Base-by-base conservation (phyloP, 176 grass and related monocot genomes). In the Aegilops longissima region DNA sequence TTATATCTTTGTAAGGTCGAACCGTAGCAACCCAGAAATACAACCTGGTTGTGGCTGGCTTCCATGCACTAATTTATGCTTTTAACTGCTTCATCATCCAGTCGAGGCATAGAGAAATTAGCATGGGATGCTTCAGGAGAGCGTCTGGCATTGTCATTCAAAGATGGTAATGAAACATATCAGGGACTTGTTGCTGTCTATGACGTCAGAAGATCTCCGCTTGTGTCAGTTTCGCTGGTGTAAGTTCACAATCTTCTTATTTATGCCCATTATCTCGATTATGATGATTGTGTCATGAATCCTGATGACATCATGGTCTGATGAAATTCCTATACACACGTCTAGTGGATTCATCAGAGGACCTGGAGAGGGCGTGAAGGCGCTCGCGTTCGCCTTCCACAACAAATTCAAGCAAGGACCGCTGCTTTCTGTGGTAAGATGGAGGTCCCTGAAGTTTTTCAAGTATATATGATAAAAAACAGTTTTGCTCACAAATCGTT, bases 331-430 rank as follows among this genome's bases (percentile, higher is more conserved):
- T 82, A 17, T 91, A 11, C 70, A 66, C 65, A 33, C 17, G 49
- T 96, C 31, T 70, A 98, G 96, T 80, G 96, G 96, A 12, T 98
- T 98, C 91, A 96, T 98, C 73, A 94, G 93, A 94, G 96, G 96
- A 35, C 92, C 92, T 76, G 93, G 96, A 89, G 90, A 98, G 78
- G 90, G 89, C 68, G 86, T 85, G 61, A 94, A 94, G 27, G 92
- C 96, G 59, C 90, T 98, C 62, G 92, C 87, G 31, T 95, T 98
- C 82, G 88, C 92, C 74, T 98, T 98, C 66, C 93, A 98, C 81
- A 98, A 87, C 78, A 98, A 95, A 90, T 98, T 98, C 83, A 98
- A 89, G 76, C 92, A 98, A 66, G 96, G 93, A 14, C 96, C 96
- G 3, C 66, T 98, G 78, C 78, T 98, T 70, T 95, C 96, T 73